A percentile compares a stretch with the other conserved stretches of the same genome.
Conservation (phyloP, 2,329 filamentous ascomycete species). For the Cadophora gregata region DNA sequence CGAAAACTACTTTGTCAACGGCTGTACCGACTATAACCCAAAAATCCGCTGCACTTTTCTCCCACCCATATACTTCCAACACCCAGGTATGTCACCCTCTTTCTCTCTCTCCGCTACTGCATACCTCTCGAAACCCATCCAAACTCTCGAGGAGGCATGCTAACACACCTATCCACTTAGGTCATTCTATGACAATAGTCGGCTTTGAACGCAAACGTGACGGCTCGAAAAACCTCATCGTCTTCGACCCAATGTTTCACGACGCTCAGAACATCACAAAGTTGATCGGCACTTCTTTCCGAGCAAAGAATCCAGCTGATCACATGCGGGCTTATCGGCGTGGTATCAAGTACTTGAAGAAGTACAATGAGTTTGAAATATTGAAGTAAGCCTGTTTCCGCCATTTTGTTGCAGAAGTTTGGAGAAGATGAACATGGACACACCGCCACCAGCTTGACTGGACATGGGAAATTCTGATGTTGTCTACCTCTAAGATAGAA, state of each 20-base stretch:
- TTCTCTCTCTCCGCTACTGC: neutral
- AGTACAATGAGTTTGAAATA: constrained; percentile 79
- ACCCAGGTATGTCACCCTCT: constrained; percentile 60
- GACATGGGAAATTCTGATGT: neutral
- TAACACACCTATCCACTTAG: constrained; percentile 46
- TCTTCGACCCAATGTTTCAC: constrained; percentile 87
- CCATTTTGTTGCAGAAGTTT: neutral
- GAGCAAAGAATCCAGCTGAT: constrained; percentile 53
- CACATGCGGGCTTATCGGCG: constrained; percentile 77
- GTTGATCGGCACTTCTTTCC: constrained; percentile 57
- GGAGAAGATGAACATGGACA: neutral
- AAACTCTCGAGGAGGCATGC: neutral
- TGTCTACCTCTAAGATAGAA: too few species aligned
- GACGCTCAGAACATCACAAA: constrained; percentile 68
- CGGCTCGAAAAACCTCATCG: constrained; percentile 72
- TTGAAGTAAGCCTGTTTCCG: constrained; percentile 63
- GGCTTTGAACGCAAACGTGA: constrained; percentile 75
- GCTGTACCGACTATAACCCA: constrained; percentile 53
- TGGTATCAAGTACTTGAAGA: constrained; percentile 68
- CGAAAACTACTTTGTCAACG: constrained; percentile 75
- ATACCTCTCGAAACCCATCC: neutral
- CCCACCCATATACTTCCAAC: constrained; percentile 90
- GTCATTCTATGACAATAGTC: constrained; percentile 89
- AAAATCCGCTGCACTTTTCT: constrained; percentile 75
- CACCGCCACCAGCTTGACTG: neutral